A percentile compares a stretch with the other conserved stretches of the same genome.
Evolutionary conservation across 1,284 basidiomycete genomes (phyloP).

Genomic region (Stereum hirsutum): DNA sequence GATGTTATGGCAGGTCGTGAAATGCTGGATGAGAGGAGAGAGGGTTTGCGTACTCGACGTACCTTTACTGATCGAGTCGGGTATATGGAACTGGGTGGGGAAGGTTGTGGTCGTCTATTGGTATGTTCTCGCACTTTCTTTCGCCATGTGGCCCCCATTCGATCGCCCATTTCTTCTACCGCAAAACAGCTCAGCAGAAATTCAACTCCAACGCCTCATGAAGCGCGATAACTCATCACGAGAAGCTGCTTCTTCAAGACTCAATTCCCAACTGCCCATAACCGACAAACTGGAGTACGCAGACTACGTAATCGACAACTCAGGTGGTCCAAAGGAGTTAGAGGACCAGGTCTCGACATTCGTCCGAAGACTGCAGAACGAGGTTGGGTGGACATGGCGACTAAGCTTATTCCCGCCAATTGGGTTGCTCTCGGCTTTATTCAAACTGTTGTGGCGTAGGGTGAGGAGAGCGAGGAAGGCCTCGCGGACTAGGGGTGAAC

Average conservation of each 20-base stretch:
- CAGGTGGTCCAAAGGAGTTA: slow-evolving; percentile 63
- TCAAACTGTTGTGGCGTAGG: slow-evolving; percentile 22
- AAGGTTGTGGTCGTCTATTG: slow-evolving; percentile 85
- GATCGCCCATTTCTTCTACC: background rate
- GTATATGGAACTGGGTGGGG: slow-evolving; percentile 81
- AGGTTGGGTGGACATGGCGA: slow-evolving; percentile 57
- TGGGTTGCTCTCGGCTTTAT: slow-evolving; percentile 37
- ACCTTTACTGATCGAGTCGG: slow-evolving; percentile 89
- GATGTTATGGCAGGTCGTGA: slow-evolving; percentile 66
- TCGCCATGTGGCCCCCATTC: background rate
- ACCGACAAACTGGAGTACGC: slow-evolving; percentile 76
- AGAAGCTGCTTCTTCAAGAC: slow-evolving; percentile 62
- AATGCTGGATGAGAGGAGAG: slow-evolving; percentile 72
- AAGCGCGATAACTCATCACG: slow-evolving; percentile 50
- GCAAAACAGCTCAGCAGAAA: slow-evolving; percentile 48
- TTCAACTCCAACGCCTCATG: slow-evolving; percentile 78
- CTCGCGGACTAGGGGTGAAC: background rate
- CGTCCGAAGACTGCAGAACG: slow-evolving; percentile 44
- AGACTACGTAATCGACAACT: slow-evolving; percentile 87
- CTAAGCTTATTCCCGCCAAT: slow-evolving; percentile 71
- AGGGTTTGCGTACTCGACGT: slow-evolving; percentile 84
- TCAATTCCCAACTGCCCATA: slow-evolving; percentile 79
- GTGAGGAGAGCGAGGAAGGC: slow-evolving; percentile 7
- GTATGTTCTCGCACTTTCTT: slow-evolving; percentile 33
- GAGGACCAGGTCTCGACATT: slow-evolving; percentile 62